Conservation (phyloP, 2,329 filamentous ascomycete genomes). For the Penicillium griseofulvum region DNA sequence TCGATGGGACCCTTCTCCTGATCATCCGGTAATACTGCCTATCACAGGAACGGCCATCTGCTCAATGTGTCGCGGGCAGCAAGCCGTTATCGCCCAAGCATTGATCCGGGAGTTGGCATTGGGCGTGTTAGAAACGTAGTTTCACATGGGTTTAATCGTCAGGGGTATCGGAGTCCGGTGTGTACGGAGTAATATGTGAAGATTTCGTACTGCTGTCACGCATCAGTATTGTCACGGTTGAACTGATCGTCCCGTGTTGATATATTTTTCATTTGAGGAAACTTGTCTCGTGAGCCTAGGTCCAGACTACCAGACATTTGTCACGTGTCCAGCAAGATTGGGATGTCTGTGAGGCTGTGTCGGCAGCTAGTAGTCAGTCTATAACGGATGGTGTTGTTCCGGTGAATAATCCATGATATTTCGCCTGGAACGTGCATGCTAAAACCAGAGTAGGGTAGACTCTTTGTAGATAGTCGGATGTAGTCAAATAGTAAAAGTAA, state of each 20-base stretch:
- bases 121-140: neutral
- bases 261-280: neutral
- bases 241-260: conserved; percentile 8
- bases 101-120: neutral
- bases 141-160: neutral
- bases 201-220: neutral
- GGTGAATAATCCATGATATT: neutral
- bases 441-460: neutral
- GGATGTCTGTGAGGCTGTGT: neutral
- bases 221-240: neutral
- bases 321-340: neutral
- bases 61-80: neutral
- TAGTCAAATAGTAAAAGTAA: neutral
- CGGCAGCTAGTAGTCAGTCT: neutral
- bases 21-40: neutral
- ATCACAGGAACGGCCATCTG: neutral
- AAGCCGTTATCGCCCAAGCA: neutral
- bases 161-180: neutral
- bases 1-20: neutral
- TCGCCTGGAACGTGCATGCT: neutral
- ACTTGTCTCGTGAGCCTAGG: neutral
- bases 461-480: neutral
- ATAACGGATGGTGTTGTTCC: neutral
- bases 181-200: neutral
- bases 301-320: neutral